Evolutionary conservation across 768 basidiomycete genomes (phyloP).

Genomic region (Leucocoprinus birnbaumii): DNA sequence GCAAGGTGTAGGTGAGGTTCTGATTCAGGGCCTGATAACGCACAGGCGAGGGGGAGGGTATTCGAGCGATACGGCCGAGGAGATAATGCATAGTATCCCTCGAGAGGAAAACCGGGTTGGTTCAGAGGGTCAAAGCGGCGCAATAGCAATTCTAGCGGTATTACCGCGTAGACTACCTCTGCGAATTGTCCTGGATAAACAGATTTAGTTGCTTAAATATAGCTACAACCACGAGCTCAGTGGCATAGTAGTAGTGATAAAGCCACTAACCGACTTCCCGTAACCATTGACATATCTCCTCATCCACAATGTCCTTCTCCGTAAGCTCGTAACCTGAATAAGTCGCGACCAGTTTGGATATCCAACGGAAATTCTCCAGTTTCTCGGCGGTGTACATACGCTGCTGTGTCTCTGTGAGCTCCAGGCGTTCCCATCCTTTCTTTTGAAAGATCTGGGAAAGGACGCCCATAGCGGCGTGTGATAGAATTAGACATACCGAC

Average conservation of each 20-base stretch:
- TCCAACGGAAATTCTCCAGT: constrained; percentile 53
- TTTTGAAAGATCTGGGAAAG: neutral
- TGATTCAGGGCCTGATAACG: constrained; percentile 15
- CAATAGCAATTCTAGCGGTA: constrained; percentile 42
- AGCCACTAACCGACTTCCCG: constrained; percentile 37
- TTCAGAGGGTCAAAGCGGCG: constrained; percentile 34
- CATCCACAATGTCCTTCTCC: constrained; percentile 34
- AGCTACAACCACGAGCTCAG: neutral
- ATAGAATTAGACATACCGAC: neutral
- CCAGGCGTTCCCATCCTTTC: constrained; percentile 4
- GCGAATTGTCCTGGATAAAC: constrained; percentile 47
- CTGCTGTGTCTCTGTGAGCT: constrained; percentile 38
- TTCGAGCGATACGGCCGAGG: neutral
- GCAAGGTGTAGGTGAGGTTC: constrained; percentile 26
- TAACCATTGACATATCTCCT: constrained; percentile 35
- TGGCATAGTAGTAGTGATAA: too few relatives aligned
- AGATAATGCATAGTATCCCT: constrained; percentile 35
- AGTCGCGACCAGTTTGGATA: constrained; percentile 45
- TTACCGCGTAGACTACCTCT: constrained; percentile 44
- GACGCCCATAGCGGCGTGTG: constrained; percentile 2
- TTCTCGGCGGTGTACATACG: constrained; percentile 52
- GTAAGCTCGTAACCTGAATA: constrained; percentile 41
- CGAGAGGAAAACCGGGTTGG: constrained; percentile 45
- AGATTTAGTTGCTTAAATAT: neutral
- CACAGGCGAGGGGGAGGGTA: constrained; percentile 14